Base-by-base conservation (phyloP, 352 stramenopile species). In the Phytophthora fragariae region DNA sequence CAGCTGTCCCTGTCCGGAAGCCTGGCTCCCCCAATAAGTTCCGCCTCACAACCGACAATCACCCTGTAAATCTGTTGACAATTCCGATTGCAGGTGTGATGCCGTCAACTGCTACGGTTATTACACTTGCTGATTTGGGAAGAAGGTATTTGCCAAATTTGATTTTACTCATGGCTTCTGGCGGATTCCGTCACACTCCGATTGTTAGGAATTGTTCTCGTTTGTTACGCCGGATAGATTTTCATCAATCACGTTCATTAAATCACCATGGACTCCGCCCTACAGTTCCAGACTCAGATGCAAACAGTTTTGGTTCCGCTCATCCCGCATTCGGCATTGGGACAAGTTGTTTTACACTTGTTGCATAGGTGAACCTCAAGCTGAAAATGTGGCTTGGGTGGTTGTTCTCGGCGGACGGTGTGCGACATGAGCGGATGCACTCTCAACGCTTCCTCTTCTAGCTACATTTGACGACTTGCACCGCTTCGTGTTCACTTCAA, bases 251-350 rank as follows among this genome's bases (percentile, higher is more conserved):
- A 39, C 2, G 63, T 70, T 15, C 53, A 61, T 0, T 55, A 67
- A 60, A 57, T 58, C 1, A 44, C 52, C 0, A 68, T 37, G 17
- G 63, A 72, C 11, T 58, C 41, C 0, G 53, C 52, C 4, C 27
- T 70, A 2, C 39, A 65, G 5, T 47, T 47, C 41, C 41, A 47
- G 11, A 19, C 11, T 12, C 41, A 47, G n/a, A 12, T 47, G 41
- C 37, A 49, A 12, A 24, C 31, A 3, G 44, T 31, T 21, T 37
- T 76, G 12, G 46, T 29, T 11, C 46, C 31, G 0, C 35, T 74
- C 3, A 55, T 82, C 5, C 56, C 63, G 1, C 58, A 76, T 7
- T 50, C 41, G 8, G 52, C 53, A 0, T n/a, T 79, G 0, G 71
- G 79, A 3, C 33, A 21, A 39, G 39, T 14, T 15, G 15, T 47